Evolutionary conservation across 768 basidiomycete species (phyloP).

Genomic region (Lentinula boryana): DNA sequence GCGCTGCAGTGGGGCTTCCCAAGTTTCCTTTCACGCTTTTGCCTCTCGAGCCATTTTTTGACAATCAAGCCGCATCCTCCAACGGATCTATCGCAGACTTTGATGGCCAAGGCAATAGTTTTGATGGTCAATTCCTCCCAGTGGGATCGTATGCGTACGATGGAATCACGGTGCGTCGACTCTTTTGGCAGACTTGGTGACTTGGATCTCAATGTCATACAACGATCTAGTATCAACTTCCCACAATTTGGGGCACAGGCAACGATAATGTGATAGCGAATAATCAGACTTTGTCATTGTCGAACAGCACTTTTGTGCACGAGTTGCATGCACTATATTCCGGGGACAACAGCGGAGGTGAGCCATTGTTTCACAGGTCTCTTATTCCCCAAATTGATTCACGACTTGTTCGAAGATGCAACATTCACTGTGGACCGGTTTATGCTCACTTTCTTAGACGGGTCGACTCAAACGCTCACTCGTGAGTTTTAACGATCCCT

Average conservation of each 20-base stretch:
- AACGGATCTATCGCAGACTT: constrained; percentile 30
- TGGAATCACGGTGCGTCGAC: constrained; percentile 28
- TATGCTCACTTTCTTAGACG: constrained; percentile 29
- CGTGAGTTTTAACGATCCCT: constrained; percentile 18
- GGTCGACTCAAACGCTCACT: constrained; percentile 25
- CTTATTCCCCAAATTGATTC: not conserved
- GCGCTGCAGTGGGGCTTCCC: not conserved
- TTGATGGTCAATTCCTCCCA: constrained; percentile 33
- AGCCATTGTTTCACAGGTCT: constrained; percentile 8
- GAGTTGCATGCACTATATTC: constrained; percentile 45
- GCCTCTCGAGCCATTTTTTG: constrained; percentile 22
- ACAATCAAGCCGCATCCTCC: constrained; percentile 39
- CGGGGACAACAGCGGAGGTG: constrained; percentile 30
- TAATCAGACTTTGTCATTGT: constrained; percentile 32
- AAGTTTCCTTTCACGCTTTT: constrained; percentile 22
- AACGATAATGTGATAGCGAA: constrained; percentile 40
- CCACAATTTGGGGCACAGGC: constrained; percentile 30
- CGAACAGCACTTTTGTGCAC: constrained; percentile 29
- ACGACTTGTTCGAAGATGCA: not conserved
- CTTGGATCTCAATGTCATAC: not conserved
- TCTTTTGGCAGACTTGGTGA: not conserved
- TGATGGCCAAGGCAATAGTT: constrained; percentile 32
- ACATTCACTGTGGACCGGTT: constrained; percentile 27
- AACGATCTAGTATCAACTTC: constrained; percentile 34
- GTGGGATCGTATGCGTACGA: constrained; percentile 30